phyloP scores from a whole-genome alignment of 2,329 filamentous ascomycete species.

The Colletotrichum sublineola region DNA sequence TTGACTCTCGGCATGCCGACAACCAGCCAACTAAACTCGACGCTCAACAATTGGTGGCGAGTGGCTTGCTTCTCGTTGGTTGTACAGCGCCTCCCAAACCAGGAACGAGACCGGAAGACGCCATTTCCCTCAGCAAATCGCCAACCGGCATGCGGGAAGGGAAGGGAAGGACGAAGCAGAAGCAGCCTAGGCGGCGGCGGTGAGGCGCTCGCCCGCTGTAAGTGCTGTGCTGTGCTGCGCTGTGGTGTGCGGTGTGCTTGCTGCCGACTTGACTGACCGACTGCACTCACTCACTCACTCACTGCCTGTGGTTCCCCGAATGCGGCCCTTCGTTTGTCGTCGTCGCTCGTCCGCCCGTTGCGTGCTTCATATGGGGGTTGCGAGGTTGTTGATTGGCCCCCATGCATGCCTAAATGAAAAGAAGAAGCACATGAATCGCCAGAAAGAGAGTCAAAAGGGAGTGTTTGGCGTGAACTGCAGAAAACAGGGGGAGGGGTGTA shows the following conservation, averaged over 20 bases:
- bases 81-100: background rate
- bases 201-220: slow-evolving; percentile 17
- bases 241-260: background rate
- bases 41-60: background rate
- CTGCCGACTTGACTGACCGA: background rate
- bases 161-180: too few species aligned
- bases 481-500: background rate
- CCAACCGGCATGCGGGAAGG: slow-evolving; percentile 18
- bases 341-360: background rate
- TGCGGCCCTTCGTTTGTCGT: slow-evolving; percentile 6
- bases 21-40: background rate
- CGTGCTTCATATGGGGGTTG: background rate
- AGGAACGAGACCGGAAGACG: slow-evolving; percentile 2
- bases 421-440: background rate
- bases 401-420: background rate
- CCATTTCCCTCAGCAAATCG: slow-evolving; percentile 18
- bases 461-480: background rate
- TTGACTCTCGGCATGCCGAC: background rate
- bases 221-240: background rate
- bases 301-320: slow-evolving; percentile 10
- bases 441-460: background rate
- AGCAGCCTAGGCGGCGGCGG: slow-evolving; percentile 1
- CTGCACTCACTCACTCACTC: too few species aligned
- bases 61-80: slow-evolving; percentile 15
- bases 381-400: background rate